Base-by-base conservation (phyloP, 225 moss, liverwort and hornwort genomes). In the Climacium dendroides region DNA sequence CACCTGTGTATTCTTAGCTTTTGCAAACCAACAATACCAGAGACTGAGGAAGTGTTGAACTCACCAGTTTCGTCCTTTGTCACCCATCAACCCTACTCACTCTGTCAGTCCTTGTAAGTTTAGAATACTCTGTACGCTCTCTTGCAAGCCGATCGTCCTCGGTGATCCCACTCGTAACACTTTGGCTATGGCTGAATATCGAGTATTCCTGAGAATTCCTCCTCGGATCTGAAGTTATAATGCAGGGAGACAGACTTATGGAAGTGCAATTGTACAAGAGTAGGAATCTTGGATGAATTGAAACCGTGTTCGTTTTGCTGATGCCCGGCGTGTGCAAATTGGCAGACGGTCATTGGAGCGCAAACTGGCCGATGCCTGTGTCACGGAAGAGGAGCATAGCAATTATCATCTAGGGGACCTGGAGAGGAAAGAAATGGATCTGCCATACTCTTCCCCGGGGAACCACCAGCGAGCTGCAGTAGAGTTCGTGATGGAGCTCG, bases 401-500 rank as follows among this genome's bases (percentile, higher is more conserved):
- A 60, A 32, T 61, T 59, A 17, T 55, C 22, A 30, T 34, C 13
- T 81, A 9, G 53, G 74, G 74, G 81, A 81, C 63, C 32, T 73
- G 74, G 87, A 87, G 81, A 87, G 53, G 81, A 72, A 41, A 81
- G 87, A 73, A 32, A 81, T 57, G 72, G 73, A 87, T 66, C 55
- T 66, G 67, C 14, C 66, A 57, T 78, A 67, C 19, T 78, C 86
- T 4, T 57, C 82, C 9, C 74, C 20, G 82, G 87, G 87, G 64
- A 82, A 62, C 26, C 74, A 87, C 45, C 87, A 87, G 74, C 87
- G 87, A 23, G 87, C 87, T 35, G 87, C 87, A 18, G 87, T 87
- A 45, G 87, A 87, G 82, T 87, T 87, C n/a, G 87, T 87, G 87
- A 87, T 87, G 87, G 87, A 87, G 65, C 82, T 87, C 41, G 87